Evolutionary conservation across 129 eudicot species (phyloP), one percentile per base, ranked within the genome.

Genomic region (Helianthus annuus): DNA sequence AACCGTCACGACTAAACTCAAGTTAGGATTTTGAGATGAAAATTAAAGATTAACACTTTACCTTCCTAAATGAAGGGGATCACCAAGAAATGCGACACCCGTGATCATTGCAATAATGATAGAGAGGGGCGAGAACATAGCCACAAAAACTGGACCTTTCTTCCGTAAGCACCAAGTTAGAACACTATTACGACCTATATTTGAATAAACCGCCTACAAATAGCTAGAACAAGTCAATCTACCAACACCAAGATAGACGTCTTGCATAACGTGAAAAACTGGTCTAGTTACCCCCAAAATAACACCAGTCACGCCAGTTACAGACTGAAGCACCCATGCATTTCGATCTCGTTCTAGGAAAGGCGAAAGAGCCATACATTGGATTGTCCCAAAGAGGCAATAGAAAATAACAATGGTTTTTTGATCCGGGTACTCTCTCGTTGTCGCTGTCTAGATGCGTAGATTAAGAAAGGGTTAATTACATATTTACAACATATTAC

Each of bases 81-180:
- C 73, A 66, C 73, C 79, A 54, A 76, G 79, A 45, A 75, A 75
- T 56, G 60, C 12, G 22, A 66, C 60, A 67, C 68, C 68, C 61
- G 56, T 56, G 73, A 58, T 56, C 68, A 46, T 22, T 56, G 80
- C 68, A 10, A 66, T 12, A 10, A 67, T 27, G 34, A 76, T 67
- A 0, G 60, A 45, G 7, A 76, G 10, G 40, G 79, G 79, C 14
- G 72, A 53, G 51, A 75, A 75, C 73, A 66, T 55, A 22, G 79
- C 48, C 73, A 67, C 68, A 57, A 76, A 76, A 55, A 66, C 61
- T 0, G 80, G 80, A 56, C 80, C 80, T 76, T 66, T 76, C 34
- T 76, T 76, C 42, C 19, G 16, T 51, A 67, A 48, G 38, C 79
- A 75, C 79, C 79, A 75, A 56, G 58, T 76, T 51, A 67, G 2